Evolutionary conservation across 2,329 filamentous ascomycete genomes (phyloP).

Genomic region (Chaetomium strumarium): DNA sequence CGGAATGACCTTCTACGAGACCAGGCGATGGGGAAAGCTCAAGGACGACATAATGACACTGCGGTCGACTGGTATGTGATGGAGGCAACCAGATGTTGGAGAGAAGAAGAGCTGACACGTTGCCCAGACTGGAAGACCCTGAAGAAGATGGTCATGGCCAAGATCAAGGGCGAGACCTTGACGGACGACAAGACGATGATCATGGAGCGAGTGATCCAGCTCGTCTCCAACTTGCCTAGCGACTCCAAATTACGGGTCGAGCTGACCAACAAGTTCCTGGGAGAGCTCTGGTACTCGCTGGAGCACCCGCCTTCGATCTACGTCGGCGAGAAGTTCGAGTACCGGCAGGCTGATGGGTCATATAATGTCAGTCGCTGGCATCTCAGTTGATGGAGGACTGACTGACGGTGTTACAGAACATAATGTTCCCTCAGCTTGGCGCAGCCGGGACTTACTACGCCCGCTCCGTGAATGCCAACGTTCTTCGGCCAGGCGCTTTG

Average conservation of each 20-base stretch:
- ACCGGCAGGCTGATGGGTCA: constrained; percentile 64
- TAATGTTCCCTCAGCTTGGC: constrained; percentile 58
- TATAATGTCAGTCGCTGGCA: constrained; percentile 46
- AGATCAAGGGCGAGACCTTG: constrained; percentile 56
- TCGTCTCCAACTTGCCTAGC: constrained; percentile 59
- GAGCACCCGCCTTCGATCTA: constrained; percentile 67
- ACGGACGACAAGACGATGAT: constrained; percentile 72
- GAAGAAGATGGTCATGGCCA: constrained; percentile 52
- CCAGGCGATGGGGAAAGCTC: constrained; percentile 45
- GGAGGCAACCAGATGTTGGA: background rate
- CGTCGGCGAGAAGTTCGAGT: constrained; percentile 56
- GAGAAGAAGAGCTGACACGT: background rate
- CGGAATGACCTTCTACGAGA: constrained; percentile 52
- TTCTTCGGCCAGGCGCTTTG: constrained; percentile 55
- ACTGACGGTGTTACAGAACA: constrained; percentile 42
- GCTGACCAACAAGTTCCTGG: constrained; percentile 62
- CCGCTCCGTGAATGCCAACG: constrained; percentile 54
- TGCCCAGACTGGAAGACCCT: constrained; percentile 57
- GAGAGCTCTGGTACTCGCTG: constrained; percentile 63
- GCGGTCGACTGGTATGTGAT: constrained; percentile 37
- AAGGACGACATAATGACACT: constrained; percentile 54
- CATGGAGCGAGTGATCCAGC: constrained; percentile 67
- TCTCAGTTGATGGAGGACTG: background rate
- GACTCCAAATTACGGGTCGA: constrained; percentile 55
- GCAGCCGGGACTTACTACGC: constrained; percentile 63